Base-by-base conservation (phyloP, 768 basidiomycete genomes). In the Cystobasidium onofrii region DNA sequence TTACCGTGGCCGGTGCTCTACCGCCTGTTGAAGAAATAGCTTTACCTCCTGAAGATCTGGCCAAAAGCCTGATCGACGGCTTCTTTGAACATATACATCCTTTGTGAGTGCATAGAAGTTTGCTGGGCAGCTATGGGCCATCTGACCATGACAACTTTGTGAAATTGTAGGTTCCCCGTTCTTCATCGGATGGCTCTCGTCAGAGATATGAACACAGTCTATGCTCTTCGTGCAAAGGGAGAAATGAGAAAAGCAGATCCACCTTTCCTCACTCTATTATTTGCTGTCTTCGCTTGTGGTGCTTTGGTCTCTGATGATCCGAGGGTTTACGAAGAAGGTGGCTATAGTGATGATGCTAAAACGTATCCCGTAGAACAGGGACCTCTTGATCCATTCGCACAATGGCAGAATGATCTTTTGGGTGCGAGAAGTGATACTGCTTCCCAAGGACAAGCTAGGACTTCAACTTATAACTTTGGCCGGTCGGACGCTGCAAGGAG, bases 211-310 rank as follows among this genome's bases (percentile, higher is more conserved):
- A 60, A 27, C 15, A 27, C 29, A 27, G 33, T 60, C 23, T 73
- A 73, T 36, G 13, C n/a, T 20, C n/a, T 46, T 1, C 20, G 50
- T 6, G 27, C 44, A 31, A 33, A 34, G n/a, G 63, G 44, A 18
- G 57, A 46, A n/a, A 25, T 73, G 18, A 17, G 39, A 27, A 29
- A 27, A 25, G 34, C 43, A 25, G 61, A 73, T 27, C 61, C 72
- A 20, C 61, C 54, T 25, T 46, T 50, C 17, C n/a, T 73, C 15
- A 39, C 43, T 27, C 31, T 64, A 23, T 15, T 73, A 29, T 73
- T 73, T 25, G 62, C 62, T 9, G 39, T 73, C 20, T 52, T 73
- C 41, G 72, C 72, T 3, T 73, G 72, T 46, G 72, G 36, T 2
- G 34, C 72, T 0, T 27, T 63, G n/a, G 27, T 64, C 2, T 33